Conservation (phyloP, 2,329 filamentous ascomycete genomes). For the Cytospora paraplurivora region DNA sequence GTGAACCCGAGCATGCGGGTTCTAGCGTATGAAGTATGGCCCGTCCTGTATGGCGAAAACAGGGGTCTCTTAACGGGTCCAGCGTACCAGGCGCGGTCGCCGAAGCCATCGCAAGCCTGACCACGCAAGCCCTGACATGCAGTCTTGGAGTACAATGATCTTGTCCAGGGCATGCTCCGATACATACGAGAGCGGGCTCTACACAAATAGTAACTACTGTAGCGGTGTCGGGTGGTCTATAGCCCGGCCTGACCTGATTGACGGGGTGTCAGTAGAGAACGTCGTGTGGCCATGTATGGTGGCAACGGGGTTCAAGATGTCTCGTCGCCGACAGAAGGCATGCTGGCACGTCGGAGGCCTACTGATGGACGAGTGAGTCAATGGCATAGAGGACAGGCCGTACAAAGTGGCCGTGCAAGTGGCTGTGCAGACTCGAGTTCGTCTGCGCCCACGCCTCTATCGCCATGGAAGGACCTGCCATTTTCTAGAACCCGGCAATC, state of each 20-base stretch:
- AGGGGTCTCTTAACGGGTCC: too few relatives aligned
- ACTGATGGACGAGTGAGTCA: neutral
- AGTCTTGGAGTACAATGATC: too few relatives aligned
- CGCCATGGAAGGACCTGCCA: slow-evolving; percentile 2
- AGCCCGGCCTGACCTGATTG: neutral
- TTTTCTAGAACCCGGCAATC: slow-evolving; percentile 18
- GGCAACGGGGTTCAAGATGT: neutral
- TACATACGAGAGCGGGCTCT: too few relatives aligned
- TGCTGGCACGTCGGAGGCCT: neutral
- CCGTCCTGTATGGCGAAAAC: too few relatives aligned
- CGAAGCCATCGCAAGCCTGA: too few relatives aligned
- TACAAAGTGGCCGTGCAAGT: slow-evolving; percentile 1
- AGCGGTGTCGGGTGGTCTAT: too few relatives aligned
- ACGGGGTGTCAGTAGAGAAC: neutral
- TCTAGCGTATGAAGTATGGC: too few relatives aligned
- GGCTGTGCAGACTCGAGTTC: slow-evolving; percentile 19
- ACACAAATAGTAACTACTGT: too few relatives aligned
- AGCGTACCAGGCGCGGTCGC: too few relatives aligned
- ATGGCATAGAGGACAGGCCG: neutral
- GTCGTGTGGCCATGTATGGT: neutral
- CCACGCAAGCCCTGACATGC: too few relatives aligned
- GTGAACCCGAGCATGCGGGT: too few relatives aligned
- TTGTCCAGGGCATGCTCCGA: too few relatives aligned
- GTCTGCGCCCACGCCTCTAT: slow-evolving; percentile 8
- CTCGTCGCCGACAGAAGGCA: neutral